Percentiles rank a stretch among this genome's conserved stretches.
Evolutionary conservation across 352 stramenopile genomes (phyloP).

Genomic region (Globisporangium echinulatum): DNA sequence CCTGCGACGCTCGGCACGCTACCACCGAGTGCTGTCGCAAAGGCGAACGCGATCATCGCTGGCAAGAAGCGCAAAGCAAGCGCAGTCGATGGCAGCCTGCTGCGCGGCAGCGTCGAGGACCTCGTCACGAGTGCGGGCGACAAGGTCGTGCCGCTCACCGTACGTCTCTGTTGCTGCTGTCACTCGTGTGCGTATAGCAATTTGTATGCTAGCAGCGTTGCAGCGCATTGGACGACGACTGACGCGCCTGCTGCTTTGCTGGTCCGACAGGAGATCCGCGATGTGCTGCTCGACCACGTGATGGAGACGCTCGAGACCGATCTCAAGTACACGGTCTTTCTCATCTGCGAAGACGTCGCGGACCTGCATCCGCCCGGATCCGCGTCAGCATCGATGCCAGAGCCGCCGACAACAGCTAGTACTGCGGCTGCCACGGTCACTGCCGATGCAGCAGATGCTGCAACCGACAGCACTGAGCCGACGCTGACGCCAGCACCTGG

Average conservation of each 20-base stretch:
- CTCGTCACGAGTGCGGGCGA: slow-evolving; percentile 27
- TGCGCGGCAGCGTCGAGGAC: slow-evolving; percentile 33
- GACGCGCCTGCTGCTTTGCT: no score
- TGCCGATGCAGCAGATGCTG: neutral
- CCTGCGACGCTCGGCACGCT: slow-evolving; percentile 18
- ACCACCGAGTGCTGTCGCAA: neutral
- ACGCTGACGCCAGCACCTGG: no score
- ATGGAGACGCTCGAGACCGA: slow-evolving; percentile 48
- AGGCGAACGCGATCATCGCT: neutral
- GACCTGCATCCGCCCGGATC: slow-evolving; percentile 22
- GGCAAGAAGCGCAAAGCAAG: slow-evolving; percentile 22
- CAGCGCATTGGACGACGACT: neutral
- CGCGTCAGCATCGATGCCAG: slow-evolving; percentile 7
- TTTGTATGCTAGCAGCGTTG: neutral
- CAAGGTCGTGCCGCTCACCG: slow-evolving; percentile 35
- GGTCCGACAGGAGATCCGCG: slow-evolving; percentile 42
- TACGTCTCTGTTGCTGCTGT: slow-evolving; percentile 17
- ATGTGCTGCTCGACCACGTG: slow-evolving; percentile 59
- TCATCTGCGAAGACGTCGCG: slow-evolving; percentile 65
- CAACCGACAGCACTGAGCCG: neutral
- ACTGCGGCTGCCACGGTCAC: neutral
- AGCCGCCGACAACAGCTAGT: neutral
- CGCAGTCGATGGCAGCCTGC: slow-evolving; percentile 15
- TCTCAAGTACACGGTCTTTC: slow-evolving; percentile 58
- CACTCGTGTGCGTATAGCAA: no score